Base-by-base conservation (phyloP, 345 rosid species). In the Eucalyptus rudis region DNA sequence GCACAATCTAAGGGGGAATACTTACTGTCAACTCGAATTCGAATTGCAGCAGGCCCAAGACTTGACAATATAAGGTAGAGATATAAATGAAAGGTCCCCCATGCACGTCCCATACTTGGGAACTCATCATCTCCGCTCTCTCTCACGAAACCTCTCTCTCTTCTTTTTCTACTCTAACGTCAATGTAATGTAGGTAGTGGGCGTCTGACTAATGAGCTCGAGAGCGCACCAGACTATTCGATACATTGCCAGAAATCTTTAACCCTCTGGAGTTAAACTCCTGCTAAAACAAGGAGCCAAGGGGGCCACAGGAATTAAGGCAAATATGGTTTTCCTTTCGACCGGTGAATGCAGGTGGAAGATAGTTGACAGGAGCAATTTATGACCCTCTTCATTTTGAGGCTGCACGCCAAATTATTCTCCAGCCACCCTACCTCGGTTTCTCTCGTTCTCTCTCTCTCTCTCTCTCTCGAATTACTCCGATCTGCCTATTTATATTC, bases 251-350 rank as follows among this genome's bases (percentile, higher is more conserved):
- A 90, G 85, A 92, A 89, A 92, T 88, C 91, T 93, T 90, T 90
- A 93, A 92, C 93, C 89, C 92, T 92, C 98, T 96, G 99, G 87
- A 64, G 88, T 87, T 91, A 89, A n/a, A 91, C 90, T 92, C 86
- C 92, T 95, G 62, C 98, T 91, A 87, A 91, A 91, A 71, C 87
- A 80, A 90, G 95, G 68, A 89, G 79, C 76, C 80, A 68, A 50
- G 93, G 97, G 97, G 97, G 91, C 98, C 98, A 94, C 95, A 88
- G 89, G 91, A 94, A 91, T 96, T 92, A 95, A 96, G 93, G 89
- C 91, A 49, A 76, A 76, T 20, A 11, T 36, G 83, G 81, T 89
- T 95, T 91, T 91, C 91, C 88, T 95, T 95, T 90, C 91, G 88
- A 91, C 84, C 92, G 90, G 97, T 54, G 44, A 88, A 83, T 24